Conservation (phyloP, 1,284 basidiomycete species). For the Cystobasidium sp. region DNA sequence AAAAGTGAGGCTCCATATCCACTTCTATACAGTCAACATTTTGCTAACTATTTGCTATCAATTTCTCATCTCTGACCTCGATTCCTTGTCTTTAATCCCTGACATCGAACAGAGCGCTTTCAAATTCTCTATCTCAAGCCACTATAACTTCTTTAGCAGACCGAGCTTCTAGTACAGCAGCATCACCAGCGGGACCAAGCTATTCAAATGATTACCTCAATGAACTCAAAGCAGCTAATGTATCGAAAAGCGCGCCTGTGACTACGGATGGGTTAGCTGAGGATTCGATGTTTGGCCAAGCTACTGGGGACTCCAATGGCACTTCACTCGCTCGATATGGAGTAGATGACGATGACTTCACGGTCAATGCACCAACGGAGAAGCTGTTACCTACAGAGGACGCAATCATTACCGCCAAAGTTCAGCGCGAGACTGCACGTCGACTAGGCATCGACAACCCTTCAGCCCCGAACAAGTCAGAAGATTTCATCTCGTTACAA, state of each 20-base stretch:
- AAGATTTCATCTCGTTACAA: conserved; percentile 83
- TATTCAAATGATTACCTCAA: conserved; percentile 43
- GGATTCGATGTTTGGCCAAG: conserved; percentile 33
- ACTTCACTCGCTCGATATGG: conserved; percentile 9
- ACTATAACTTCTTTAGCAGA: conserved; percentile 27
- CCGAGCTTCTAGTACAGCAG: conserved; percentile 7
- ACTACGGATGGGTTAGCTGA: background rate
- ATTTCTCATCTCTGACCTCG: background rate
- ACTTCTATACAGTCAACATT: background rate
- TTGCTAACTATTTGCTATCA: background rate
- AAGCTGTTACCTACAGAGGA: conserved; percentile 73
- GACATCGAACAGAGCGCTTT: conserved; percentile 2
- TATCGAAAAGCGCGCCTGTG: conserved; percentile 9
- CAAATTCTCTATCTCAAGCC: conserved; percentile 27
- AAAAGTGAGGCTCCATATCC: conserved; percentile 14
- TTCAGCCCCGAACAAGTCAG: conserved; percentile 53
- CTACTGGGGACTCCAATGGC: background rate
- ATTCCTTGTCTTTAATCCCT: too few species aligned
- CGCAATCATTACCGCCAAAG: conserved; percentile 75
- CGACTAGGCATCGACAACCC: conserved; percentile 51
- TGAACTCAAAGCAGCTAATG: conserved; percentile 27
- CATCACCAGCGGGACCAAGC: conserved; percentile 23
- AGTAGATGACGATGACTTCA: conserved; percentile 18
- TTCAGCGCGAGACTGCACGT: conserved; percentile 68
- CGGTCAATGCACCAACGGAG: conserved; percentile 48